A percentile compares a stretch with the other conserved stretches of the same genome.
Conservation (phyloP, 73 alveolate genomes). For the Breviolum minutum region DNA sequence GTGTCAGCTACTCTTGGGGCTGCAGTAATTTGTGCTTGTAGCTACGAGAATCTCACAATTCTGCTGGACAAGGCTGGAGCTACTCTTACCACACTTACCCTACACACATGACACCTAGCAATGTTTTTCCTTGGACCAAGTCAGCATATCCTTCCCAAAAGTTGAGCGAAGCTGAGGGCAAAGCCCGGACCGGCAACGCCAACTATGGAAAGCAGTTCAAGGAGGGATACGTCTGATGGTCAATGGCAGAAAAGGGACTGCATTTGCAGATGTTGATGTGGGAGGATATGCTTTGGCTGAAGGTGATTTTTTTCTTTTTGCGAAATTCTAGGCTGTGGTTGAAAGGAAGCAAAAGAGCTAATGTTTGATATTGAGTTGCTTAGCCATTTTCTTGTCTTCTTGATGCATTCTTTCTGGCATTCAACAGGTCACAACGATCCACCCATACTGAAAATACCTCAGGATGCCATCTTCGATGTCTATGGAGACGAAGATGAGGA, state of each 20-base stretch:
- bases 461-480: constrained; percentile 73
- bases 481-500: constrained; percentile 74
- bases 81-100: too few species aligned
- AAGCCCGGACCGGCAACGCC: constrained; percentile 67
- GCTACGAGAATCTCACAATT: not conserved
- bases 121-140: too few species aligned
- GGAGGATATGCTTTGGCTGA: not conserved
- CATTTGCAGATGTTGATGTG: not conserved
- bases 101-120: too few species aligned
- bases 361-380: too few species aligned
- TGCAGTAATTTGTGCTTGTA: not conserved
- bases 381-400: too few species aligned
- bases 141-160: not conserved
- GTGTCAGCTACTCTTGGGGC: too few species aligned
- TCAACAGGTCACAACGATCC: not conserved
- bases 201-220: constrained; percentile 79
- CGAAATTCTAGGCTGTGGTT: not conserved
- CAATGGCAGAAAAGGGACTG: not conserved
- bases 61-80: not conserved
- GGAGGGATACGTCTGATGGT: not conserved
- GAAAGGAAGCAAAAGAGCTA: not conserved
- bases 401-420: not conserved
- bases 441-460: not conserved
- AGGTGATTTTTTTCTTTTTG: too few species aligned
- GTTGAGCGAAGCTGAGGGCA: not conserved